Conservation (phyloP, 495 filamentous ascomycete species). For the Neurospora sp. region DNA sequence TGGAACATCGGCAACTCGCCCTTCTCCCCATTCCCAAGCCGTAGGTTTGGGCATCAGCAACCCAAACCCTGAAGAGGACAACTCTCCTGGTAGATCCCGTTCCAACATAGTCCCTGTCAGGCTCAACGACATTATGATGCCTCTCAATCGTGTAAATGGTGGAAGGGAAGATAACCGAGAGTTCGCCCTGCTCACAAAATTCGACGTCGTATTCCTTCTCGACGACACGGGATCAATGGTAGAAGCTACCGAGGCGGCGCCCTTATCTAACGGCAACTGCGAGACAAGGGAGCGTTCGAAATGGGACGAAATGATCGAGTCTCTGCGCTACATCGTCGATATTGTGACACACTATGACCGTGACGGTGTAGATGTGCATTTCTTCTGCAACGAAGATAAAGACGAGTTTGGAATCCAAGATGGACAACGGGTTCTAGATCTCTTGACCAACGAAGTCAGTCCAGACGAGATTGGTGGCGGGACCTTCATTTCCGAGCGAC, state of each 20-base stretch:
- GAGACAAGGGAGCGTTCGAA: conserved; percentile 16
- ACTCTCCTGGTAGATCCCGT: background rate
- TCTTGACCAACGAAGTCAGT: conserved; percentile 50
- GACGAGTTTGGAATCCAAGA: conserved; percentile 39
- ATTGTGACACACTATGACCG: conserved; percentile 65
- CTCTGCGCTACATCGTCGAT: conserved; percentile 61
- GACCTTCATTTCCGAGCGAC: conserved; percentile 54
- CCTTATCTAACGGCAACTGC: background rate
- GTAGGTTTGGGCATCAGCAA: background rate
- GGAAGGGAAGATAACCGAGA: conserved; percentile 30
- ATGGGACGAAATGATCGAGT: conserved; percentile 60
- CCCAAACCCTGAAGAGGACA: background rate
- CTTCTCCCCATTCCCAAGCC: background rate
- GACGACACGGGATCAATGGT: conserved; percentile 84
- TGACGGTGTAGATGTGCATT: conserved; percentile 79
- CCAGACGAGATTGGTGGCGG: conserved; percentile 40
- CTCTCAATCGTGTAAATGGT: background rate
- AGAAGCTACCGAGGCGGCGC: conserved; percentile 16
- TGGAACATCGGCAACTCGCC: background rate
- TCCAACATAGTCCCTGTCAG: background rate
- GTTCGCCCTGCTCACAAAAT: conserved; percentile 57
- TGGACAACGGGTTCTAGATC: conserved; percentile 42
- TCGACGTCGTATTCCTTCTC: conserved; percentile 76
- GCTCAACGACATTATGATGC: background rate
- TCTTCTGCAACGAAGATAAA: conserved; percentile 52